Percentiles rank a stretch among this genome's conserved stretches.
These are phyloP conservation scores for rapeseed (Brassica napus) DNA, from an alignment of 345 rosid species.

Conservation along the genomic window Da-Ae NC_063435.1:15429501-15430000, in stretches of 20 bases:
- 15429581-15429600: constrained; percentile 4
- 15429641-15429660: constrained; percentile 40
- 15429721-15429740: constrained; percentile 30
- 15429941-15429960: constrained; percentile 38
- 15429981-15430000: constrained; percentile 57
- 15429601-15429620: constrained; percentile 1
- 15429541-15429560: constrained; percentile 26
- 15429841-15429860: background rate
- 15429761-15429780: constrained; percentile 26
- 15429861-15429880: constrained; percentile 20
- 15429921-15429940: constrained; percentile 38
- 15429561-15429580: constrained; percentile 17
- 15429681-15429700: constrained; percentile 35
- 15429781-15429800: constrained; percentile 33
- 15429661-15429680: constrained; percentile 32
- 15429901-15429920: constrained; percentile 38
- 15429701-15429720: constrained; percentile 23
- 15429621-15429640: constrained; percentile 21
- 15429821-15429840: constrained; percentile 18
- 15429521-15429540: constrained; percentile 5
- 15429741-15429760: constrained; percentile 36
- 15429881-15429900: constrained; percentile 43
- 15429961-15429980: constrained; percentile 50
- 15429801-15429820: constrained; percentile 37
- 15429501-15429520: constrained; percentile 30